Conservation (phyloP, 805 yeast species). For the Candida argentea region DNA sequence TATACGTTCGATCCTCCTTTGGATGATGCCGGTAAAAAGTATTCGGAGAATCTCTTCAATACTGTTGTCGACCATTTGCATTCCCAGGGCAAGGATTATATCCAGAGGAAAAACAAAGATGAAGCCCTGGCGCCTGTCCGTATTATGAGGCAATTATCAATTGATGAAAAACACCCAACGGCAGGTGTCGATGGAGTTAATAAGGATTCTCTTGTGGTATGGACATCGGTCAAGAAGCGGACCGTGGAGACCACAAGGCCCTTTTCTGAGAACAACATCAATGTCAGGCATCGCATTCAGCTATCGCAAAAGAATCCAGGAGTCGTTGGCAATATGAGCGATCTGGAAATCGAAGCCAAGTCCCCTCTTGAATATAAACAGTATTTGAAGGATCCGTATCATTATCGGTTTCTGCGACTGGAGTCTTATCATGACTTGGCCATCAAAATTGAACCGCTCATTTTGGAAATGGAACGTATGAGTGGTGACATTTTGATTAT, state of each 20-base stretch:
- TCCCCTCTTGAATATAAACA: constrained; percentile 65
- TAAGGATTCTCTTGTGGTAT: constrained; percentile 64
- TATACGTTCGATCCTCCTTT: constrained; percentile 75
- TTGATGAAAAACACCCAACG: constrained; percentile 32
- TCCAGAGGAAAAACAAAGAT: constrained; percentile 7
- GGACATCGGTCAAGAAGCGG: constrained; percentile 88
- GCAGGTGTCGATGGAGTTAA: constrained; percentile 48
- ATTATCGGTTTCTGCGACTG: constrained; percentile 82
- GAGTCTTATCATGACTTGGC: constrained; percentile 97
- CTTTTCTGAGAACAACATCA: constrained; percentile 53
- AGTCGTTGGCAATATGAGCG: constrained; percentile 59
- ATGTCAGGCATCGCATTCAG: constrained; percentile 68
- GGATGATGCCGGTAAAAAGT: constrained; percentile 60
- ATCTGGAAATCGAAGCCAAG: constrained; percentile 44
- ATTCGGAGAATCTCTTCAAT: constrained; percentile 53
- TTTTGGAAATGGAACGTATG: constrained; percentile 89
- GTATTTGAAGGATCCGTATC: constrained; percentile 74
- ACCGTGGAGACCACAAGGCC: constrained; percentile 71
- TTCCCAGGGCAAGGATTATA: constrained; percentile 23
- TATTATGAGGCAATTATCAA: constrained; percentile 12
- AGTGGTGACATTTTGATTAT: constrained; percentile 79
- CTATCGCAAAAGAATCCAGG: constrained; percentile 88
- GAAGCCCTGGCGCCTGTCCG: constrained; percentile 2
- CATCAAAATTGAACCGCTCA: constrained; percentile 83
- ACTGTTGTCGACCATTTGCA: constrained; percentile 38